These are phyloP conservation scores for Cercospora brassicicola DNA, from an alignment of 2,329 filamentous ascomycete species.

Conservation along the genomic window DNA sequence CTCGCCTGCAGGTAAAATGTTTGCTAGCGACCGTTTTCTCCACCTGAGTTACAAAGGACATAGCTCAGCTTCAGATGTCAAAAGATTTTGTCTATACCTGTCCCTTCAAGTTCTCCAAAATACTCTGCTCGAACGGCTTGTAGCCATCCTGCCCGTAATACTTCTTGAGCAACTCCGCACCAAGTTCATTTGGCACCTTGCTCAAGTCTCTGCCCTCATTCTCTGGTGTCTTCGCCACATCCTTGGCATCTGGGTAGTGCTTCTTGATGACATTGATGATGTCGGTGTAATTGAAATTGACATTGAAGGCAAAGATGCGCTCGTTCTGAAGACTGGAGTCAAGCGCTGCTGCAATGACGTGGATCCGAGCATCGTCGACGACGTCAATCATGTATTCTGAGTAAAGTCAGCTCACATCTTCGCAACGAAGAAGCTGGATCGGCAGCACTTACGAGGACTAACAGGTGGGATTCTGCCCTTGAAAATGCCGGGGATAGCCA, in stretches of 20 bases:
- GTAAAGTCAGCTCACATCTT: conserved; percentile 20
- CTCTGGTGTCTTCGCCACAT: conserved; percentile 23
- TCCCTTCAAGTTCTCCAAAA: conserved; percentile 30
- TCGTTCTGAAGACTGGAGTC: conserved; percentile 49
- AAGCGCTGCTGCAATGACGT: conserved; percentile 53
- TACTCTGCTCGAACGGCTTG: conserved; percentile 32
- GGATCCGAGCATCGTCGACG: conserved; percentile 53
- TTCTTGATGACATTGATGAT: conserved; percentile 44
- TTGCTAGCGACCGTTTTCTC: neutral
- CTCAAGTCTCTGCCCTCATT: conserved; percentile 29
- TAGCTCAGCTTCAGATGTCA: neutral
- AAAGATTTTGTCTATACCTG: neutral
- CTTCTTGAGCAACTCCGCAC: conserved; percentile 35
- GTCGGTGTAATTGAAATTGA: conserved; percentile 50
- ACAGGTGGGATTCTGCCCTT: conserved; percentile 21
- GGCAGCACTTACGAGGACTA: conserved; percentile 24
- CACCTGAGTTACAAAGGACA: neutral
- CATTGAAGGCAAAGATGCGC: conserved; percentile 57
- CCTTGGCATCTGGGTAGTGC: conserved; percentile 42
- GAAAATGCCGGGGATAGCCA: conserved; percentile 19
- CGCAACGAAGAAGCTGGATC: neutral
- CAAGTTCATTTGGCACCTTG: conserved; percentile 32
- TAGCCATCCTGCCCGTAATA: conserved; percentile 34
- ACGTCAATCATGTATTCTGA: conserved; percentile 47
- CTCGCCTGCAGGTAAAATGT: neutral